Percentiles rank a stretch among this genome's conserved stretches.
Conservation (phyloP, 768 basidiomycete genomes). For the Boletellus ananiceps region DNA sequence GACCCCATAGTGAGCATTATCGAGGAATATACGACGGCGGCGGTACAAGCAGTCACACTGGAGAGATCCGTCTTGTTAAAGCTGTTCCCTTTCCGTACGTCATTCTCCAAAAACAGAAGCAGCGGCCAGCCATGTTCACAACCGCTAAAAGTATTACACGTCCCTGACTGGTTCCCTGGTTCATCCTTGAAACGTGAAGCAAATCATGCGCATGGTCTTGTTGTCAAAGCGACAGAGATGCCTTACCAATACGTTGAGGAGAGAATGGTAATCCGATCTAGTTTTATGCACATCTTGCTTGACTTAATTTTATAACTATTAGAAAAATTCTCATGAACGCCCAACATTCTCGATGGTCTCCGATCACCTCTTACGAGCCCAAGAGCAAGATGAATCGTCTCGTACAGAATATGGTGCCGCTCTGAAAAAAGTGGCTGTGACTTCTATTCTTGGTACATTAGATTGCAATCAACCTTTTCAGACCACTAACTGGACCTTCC, state of each 20-base stretch:
- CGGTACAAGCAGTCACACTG: background rate
- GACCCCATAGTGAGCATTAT: constrained; percentile 4
- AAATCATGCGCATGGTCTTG: background rate
- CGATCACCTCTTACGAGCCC: background rate
- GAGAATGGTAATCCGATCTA: background rate
- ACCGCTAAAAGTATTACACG: constrained; percentile 14
- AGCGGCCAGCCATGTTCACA: constrained; percentile 1
- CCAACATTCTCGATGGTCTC: constrained; percentile 3
- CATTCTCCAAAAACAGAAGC: background rate
- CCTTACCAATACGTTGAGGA: constrained; percentile 6
- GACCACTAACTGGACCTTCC: background rate
- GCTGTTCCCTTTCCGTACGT: constrained; percentile 9
- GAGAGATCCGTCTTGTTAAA: constrained; percentile 1
- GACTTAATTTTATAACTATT: background rate
- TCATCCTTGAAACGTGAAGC: constrained; percentile 2
- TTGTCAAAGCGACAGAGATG: background rate
- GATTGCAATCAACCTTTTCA: too few relatives aligned
- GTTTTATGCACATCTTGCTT: background rate
- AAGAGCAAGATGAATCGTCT: background rate
- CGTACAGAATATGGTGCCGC: background rate
- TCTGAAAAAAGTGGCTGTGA: constrained; percentile 1
- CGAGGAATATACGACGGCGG: background rate
- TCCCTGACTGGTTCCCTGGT: constrained; percentile 22
- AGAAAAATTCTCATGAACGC: background rate
- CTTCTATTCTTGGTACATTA: constrained; percentile 4